These are phyloP conservation scores for Lachnellula subtilissima DNA, from an alignment of 2,329 filamentous ascomycete species.

Conservation along the genomic window DNA sequence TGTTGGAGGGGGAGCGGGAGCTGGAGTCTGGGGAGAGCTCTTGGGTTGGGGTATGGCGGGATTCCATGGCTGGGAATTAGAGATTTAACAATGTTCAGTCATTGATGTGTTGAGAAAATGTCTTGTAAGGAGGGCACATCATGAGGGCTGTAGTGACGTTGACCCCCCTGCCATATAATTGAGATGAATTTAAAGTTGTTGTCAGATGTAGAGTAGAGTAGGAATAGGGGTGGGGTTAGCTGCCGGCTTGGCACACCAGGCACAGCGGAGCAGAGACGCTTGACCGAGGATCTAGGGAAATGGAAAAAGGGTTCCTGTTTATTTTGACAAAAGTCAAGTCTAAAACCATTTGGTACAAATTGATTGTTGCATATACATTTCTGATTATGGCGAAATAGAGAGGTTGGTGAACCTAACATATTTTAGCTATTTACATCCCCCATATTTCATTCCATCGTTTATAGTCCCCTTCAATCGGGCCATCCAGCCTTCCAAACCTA, in stretches of 20 bases:
- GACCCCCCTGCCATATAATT: neutral
- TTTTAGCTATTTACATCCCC: constrained; percentile 36
- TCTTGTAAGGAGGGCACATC: neutral
- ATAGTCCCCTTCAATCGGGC: constrained; percentile 53
- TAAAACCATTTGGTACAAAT: neutral
- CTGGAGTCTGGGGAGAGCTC: constrained; percentile 22
- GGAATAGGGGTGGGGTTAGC: neutral
- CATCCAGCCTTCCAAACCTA: constrained; percentile 59
- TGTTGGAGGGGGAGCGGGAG: constrained; percentile 9
- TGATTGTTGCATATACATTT: neutral
- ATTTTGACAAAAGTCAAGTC: neutral
- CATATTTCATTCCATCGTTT: constrained; percentile 63
- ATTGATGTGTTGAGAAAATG: neutral
- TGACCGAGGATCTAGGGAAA: too few species aligned
- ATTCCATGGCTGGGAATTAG: constrained; percentile 10
- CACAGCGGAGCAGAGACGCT: neutral
- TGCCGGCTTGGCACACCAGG: neutral
- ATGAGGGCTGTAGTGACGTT: neutral
- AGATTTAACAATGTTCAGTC: neutral
- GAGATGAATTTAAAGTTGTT: neutral
- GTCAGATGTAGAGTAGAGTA: neutral
- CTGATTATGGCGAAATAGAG: neutral
- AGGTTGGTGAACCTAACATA: neutral
- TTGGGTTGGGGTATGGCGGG: constrained; percentile 1
- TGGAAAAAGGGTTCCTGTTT: neutral